Evolutionary conservation across 2,329 filamentous ascomycete genomes (phyloP), one percentile per base, ranked within the genome.

Genomic region (Diaporthe helianthi): DNA sequence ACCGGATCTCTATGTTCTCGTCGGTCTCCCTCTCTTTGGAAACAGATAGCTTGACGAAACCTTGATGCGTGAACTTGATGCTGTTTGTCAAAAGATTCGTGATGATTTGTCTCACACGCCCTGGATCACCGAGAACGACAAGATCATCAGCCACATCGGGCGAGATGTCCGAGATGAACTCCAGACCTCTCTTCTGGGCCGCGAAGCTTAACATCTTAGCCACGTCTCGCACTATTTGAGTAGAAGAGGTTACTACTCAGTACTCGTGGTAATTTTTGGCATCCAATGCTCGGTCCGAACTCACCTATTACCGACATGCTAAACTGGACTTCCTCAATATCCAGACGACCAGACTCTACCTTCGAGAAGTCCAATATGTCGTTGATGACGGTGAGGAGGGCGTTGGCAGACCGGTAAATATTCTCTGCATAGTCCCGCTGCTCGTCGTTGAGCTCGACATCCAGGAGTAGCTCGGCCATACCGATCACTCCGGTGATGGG

Each of bases 131-230:
- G 75, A 97, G 89, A 4, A 97, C 93, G 55, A 94, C 90, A 68
- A 96, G 82, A 73, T 93, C 89, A 38, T 85, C 84, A 61, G 87
- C 86, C 9, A 92, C 86, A 52, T 89, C 86, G 1, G 84, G 81
- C 8, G 88, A 85, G 65, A 93, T 87, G 54, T 91, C 86, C 33
- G 86, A 88, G 47, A 87, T 84, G 75, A 94, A 94, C 10, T 88
- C 88, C 4, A 97, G 83, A 51, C 92, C 92, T 76, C 97, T 93
- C 38, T 92, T 87, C 74, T 92, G 88, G 1, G 94, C 93, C 1
- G 92, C 93, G 74, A 97, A 97, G 51, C 91, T 89, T 73, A 97
- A 87, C 93, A 97, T 96, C 77, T 94, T 93, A 65, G 89, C 92
- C 24, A 96, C 92, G 76, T 97, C 93, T 55, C 90, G 86, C 8